phyloP scores from a whole-genome alignment of 345 rosid genomes.

The Gossypium ekmanianum region DNA sequence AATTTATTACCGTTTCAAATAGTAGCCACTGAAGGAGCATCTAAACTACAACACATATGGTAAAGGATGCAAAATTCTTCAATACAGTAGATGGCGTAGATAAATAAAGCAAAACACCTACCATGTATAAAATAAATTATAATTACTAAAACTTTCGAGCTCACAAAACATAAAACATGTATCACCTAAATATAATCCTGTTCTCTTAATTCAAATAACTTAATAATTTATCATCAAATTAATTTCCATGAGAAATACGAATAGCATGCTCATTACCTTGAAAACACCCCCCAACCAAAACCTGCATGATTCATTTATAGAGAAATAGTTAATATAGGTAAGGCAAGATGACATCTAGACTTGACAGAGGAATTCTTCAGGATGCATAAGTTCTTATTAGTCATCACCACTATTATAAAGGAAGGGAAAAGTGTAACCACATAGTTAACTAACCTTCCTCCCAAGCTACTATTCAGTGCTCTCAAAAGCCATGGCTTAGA shows the following conservation, averaged over 20 bases:
- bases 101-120: background rate
- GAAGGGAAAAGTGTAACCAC: background rate
- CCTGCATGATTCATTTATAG: constrained; percentile 36
- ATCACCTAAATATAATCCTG: background rate
- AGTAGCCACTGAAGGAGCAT: background rate
- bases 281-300: constrained; percentile 89
- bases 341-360: background rate
- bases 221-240: constrained; percentile 14
- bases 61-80: background rate
- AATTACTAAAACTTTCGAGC: background rate
- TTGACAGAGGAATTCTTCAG: background rate
- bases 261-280: constrained; percentile 49
- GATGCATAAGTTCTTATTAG: background rate
- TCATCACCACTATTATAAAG: background rate
- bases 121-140: background rate
- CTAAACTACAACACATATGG: background rate
- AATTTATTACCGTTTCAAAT: background rate
- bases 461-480: constrained; percentile 77
- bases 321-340: constrained; percentile 4
- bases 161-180: background rate
- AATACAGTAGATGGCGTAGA: background rate
- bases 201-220: background rate
- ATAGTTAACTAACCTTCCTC: constrained; percentile 53
- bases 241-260: background rate
- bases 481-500: constrained; percentile 86